Percentiles rank a stretch among this genome's conserved stretches.
Conservation (phyloP, 306 rosid species). For the Pyrus bretschneideri region DNA sequence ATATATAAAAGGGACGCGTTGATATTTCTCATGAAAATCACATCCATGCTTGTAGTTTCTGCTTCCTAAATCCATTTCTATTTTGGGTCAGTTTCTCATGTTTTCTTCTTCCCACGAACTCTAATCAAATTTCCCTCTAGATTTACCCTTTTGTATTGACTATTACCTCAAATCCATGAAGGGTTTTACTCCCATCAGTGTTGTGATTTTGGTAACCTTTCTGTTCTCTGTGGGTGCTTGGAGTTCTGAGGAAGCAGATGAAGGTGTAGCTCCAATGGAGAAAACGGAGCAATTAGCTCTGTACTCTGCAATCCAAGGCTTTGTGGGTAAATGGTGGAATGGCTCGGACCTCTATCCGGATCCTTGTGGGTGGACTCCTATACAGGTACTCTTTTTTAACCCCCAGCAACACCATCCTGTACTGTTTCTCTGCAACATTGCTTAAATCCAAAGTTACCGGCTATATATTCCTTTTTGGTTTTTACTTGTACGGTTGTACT, state of each 20-base stretch:
- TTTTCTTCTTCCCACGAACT: not conserved
- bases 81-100: conserved; percentile 5
- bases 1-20: conserved; percentile 16
- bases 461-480: not conserved
- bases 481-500: conserved; percentile 16
- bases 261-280: conserved; percentile 70
- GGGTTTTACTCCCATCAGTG: conserved; percentile 3
- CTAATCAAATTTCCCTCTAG: not conserved
- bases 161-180: conserved; percentile 28
- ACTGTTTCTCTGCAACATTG: not conserved
- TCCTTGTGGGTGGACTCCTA: conserved; percentile 98
- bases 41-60: conserved; percentile 9
- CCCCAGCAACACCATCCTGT: not conserved
- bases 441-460: not conserved
- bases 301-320: conserved; percentile 76
- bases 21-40: conserved; percentile 13
- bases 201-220: conserved; percentile 22
- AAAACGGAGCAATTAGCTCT: conserved; percentile 60
- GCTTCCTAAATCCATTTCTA: conserved; percentile 11
- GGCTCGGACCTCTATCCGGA: conserved; percentile 97
- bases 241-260: conserved; percentile 42
- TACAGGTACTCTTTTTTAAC: conserved; percentile 48
- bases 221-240: conserved; percentile 28
- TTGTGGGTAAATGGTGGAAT: conserved; percentile 91
- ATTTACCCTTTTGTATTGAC: conserved; percentile 3